A percentile compares a stretch with the other conserved stretches of the same genome.
Conservation (phyloP, 2,329 filamentous ascomycete genomes). For the Exophiala dermatitidis region DNA sequence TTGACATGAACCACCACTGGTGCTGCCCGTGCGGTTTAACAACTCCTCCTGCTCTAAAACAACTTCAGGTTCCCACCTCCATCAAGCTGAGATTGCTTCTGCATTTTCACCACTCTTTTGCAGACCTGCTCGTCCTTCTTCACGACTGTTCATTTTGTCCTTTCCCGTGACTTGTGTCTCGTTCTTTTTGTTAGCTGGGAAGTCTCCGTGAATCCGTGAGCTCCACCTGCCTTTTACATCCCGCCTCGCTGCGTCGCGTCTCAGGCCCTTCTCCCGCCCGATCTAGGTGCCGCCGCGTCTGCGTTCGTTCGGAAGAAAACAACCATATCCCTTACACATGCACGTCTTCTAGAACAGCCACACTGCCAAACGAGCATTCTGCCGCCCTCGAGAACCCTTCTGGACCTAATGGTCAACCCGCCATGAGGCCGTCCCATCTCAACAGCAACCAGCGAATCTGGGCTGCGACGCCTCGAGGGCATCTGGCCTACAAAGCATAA, state of each 20-base stretch:
- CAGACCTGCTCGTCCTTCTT: background rate
- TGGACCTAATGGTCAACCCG: slow-evolving; percentile 39
- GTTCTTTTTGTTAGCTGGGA: slow-evolving; percentile 2
- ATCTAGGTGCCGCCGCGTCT: background rate
- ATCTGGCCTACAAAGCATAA: slow-evolving; percentile 14
- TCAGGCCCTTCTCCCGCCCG: slow-evolving; percentile 11
- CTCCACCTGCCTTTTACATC: background rate
- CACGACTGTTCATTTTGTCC: background rate
- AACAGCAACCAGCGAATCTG: slow-evolving; percentile 16
- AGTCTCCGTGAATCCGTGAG: background rate
- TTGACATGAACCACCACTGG: background rate
- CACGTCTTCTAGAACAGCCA: slow-evolving; percentile 28
- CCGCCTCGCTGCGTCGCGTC: slow-evolving; percentile 6
- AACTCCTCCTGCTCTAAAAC: background rate
- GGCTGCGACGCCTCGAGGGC: slow-evolving; percentile 19
- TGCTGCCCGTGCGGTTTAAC: background rate
- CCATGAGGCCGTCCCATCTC: slow-evolving; percentile 29
- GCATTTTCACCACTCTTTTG: background rate
- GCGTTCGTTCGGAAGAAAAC: slow-evolving; percentile 5
- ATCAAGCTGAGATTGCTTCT: background rate
- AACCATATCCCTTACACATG: slow-evolving; percentile 29
- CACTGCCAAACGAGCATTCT: slow-evolving; percentile 28
- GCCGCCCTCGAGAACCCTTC: slow-evolving; percentile 28
- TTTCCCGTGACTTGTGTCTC: slow-evolving; percentile 3
- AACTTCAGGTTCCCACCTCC: background rate